Evolutionary conservation across 441 rosid species (phyloP), one percentile per base, ranked within the genome.

Genomic region (Jatropha multifida): DNA sequence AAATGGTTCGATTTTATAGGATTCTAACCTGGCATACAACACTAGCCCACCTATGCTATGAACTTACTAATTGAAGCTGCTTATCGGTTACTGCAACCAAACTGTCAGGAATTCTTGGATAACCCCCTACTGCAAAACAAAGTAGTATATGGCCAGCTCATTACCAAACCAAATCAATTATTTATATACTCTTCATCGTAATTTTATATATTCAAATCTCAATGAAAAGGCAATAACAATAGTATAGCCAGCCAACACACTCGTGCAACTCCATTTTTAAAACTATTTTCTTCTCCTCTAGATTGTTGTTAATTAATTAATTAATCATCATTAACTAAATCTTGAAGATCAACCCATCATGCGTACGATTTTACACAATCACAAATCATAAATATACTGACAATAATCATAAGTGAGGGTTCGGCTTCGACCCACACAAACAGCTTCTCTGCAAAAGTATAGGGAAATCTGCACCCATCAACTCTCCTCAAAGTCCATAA

Each of bases 201-300:
- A 32, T 32, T 32, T 32, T 2, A 32, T 1, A 32, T 32, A 32
- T 32, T 32, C 0, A 32, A 1, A 32, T 32, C 32, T 12, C 2
- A 51, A 51, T 51, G 0, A 51, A 44, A 44, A 44, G 48, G 48
- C 10, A 5, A 44, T 27, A 56, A 56, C 6, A 56, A 18, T 20
- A 20, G 7, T 20, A 20, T 8, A 20, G 61, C 61, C 61, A 58
- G 54, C 38, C 73, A 48, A 75, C 0, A 40, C 90, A 79, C 85
- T 83, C 90, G 88, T 87, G 92, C 88, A 85, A 81, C 87, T 42
- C 68, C 9, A 71, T 46, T 79, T 23, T 74, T 56, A 49, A 68
- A 72, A 83, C 17, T 59, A 49, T 26, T 76, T 61, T 37, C 14
- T 41, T n/a, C 49, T 5, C 41, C 66, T 73, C 78, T 75, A 64